Evolutionary conservation across 768 basidiomycete genomes (phyloP).

Genomic region (Auriscalpium orientale): DNA sequence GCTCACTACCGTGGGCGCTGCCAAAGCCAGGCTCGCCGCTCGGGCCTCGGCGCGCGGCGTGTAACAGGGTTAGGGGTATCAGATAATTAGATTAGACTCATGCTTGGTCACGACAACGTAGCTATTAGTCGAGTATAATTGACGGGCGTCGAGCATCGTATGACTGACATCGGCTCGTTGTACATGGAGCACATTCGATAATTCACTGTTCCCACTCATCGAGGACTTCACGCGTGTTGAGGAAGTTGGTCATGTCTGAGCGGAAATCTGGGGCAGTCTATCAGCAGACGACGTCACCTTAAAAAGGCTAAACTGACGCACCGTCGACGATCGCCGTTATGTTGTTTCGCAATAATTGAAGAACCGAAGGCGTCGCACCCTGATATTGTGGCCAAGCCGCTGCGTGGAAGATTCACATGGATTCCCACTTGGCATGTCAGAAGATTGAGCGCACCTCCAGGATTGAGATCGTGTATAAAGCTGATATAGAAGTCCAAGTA

Average conservation of each 20-base stretch:
- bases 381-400: slow-evolving; percentile 42
- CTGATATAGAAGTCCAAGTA: slow-evolving; percentile 48
- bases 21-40: no score
- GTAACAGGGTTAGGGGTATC: no score
- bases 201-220: slow-evolving; percentile 40
- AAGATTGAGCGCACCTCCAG: slow-evolving; percentile 36
- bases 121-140: no score
- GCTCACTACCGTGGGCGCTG: no score
- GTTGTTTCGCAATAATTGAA: slow-evolving; percentile 46
- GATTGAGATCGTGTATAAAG: slow-evolving; percentile 48
- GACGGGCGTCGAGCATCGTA: no score
- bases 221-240: slow-evolving; percentile 32
- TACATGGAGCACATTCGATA: background rate
- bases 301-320: slow-evolving; percentile 17
- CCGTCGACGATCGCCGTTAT: slow-evolving; percentile 48
- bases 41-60: no score
- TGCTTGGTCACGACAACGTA: no score
- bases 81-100: no score
- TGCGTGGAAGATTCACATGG: slow-evolving; percentile 12
- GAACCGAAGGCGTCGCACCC: slow-evolving; percentile 25
- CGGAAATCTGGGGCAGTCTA: slow-evolving; percentile 31
- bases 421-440: background rate
- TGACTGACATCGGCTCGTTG: background rate
- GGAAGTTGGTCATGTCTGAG: slow-evolving; percentile 34
- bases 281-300: background rate